Base-by-base conservation (phyloP, 176 grass and related monocot species). In the Poa annua region DNA sequence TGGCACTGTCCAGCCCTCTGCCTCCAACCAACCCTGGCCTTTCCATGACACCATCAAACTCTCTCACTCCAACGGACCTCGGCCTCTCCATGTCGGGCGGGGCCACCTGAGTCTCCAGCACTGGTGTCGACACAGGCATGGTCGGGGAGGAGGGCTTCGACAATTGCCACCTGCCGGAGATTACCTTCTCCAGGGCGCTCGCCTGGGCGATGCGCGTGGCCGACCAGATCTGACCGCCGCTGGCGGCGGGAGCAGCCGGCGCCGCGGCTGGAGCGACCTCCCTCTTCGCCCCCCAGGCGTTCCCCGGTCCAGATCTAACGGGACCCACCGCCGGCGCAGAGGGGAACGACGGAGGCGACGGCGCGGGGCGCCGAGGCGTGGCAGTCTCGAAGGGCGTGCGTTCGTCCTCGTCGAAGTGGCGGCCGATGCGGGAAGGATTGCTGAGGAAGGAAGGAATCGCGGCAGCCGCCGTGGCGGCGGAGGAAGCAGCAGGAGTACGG, bases 331-430 rank as follows among this genome's bases (percentile, higher is more conserved):
- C 63, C 20, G 82, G 64, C 15, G 73, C 36, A 3, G 79, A 19
- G 17, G 74, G 63, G 17, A 85, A 88, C 52, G 85, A 36, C 11
- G 67, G 73, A 71, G 82, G 77, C 33, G 50, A 80, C 19, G 81
- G 77, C 8, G 25, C 89, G 75, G 72, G 73, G 61, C 66, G 87
- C n/a, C 74, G 85, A 34, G 71, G 89, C 15, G 80, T 32, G 5
- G 85, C 74, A 13, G 86, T 78, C 76, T 99, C 96, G 77, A 96
- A 99, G 24, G 96, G 96, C 16, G 89, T 96, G 76, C 96, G 96
- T 91, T 96, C 96, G 69, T 99, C 96, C 88, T 99, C 96, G 59
- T 99, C 96, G 52, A 99, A 99, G 85, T 99, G 93, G 67, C 89
- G 91, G 36, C 96, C 96, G 75, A 95, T 93, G 66, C 85, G 83